These are phyloP conservation scores for Botrytis medusae DNA, from an alignment of 2,329 filamentous ascomycete genomes.

Conservation along the genomic window DNA sequence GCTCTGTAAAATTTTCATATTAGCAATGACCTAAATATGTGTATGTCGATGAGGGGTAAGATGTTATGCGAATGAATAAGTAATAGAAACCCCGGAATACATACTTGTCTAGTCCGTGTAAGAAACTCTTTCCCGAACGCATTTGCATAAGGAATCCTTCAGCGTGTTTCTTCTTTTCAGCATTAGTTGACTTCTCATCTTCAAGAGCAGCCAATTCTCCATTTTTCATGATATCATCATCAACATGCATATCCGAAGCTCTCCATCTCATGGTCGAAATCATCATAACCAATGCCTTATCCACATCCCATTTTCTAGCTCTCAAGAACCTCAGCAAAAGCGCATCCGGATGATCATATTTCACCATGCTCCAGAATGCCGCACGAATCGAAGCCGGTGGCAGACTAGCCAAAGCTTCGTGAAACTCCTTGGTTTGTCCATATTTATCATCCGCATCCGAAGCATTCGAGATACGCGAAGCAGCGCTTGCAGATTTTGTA, in stretches of 20 bases:
- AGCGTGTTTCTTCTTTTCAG: constrained; percentile 61
- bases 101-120: constrained; percentile 79
- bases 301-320: constrained; percentile 93
- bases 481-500: constrained; percentile 35
- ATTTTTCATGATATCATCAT: constrained; percentile 78
- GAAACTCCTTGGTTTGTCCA: constrained; percentile 82
- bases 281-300: constrained; percentile 91
- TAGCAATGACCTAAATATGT: background rate
- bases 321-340: constrained; percentile 78
- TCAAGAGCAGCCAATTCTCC: constrained; percentile 70
- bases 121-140: constrained; percentile 86
- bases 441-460: constrained; percentile 77
- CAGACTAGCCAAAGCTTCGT: constrained; percentile 74
- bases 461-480: constrained; percentile 34
- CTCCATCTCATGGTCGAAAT: constrained; percentile 95
- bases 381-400: constrained; percentile 75
- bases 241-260: constrained; percentile 77
- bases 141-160: constrained; percentile 81
- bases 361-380: constrained; percentile 91
- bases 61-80: background rate
- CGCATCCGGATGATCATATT: constrained; percentile 90
- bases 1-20: constrained; percentile 37
- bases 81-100: background rate
- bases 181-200: constrained; percentile 56
- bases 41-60: background rate